phyloP scores from a whole-genome alignment of 257 asterid genomes.

The Scutellaria baicalensis region DNA sequence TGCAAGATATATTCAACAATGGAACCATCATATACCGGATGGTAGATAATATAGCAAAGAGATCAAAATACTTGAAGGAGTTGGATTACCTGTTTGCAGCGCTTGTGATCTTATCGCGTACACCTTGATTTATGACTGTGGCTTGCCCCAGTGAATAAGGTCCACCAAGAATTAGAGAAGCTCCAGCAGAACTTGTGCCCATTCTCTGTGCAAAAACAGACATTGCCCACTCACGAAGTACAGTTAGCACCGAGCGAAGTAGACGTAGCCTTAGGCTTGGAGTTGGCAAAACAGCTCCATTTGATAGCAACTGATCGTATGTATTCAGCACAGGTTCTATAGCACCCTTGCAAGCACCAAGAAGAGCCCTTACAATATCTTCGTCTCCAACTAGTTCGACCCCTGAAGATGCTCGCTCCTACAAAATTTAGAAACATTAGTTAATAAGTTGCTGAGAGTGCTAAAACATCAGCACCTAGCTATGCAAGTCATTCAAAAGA shows the following conservation, averaged over 20 bases:
- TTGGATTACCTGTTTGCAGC: slow-evolving; percentile 67
- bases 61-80: neutral
- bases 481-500: neutral
- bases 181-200: slow-evolving; percentile 79
- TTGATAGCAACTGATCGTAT: slow-evolving; percentile 72
- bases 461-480: neutral
- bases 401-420: slow-evolving; percentile 78
- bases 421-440: slow-evolving; percentile 7
- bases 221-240: slow-evolving; percentile 89
- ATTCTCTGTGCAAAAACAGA: slow-evolving; percentile 59
- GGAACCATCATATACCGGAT: neutral
- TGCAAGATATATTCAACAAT: neutral
- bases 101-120: slow-evolving; percentile 80
- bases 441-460: neutral
- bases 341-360: slow-evolving; percentile 86
- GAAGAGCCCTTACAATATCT: slow-evolving; percentile 82
- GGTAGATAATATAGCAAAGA: neutral
- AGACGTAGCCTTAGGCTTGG: slow-evolving; percentile 70
- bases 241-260: slow-evolving; percentile 70
- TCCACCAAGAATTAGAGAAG: slow-evolving; percentile 81
- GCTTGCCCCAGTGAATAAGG: slow-evolving; percentile 55
- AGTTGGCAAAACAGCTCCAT: slow-evolving; percentile 66
- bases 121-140: slow-evolving; percentile 54
- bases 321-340: slow-evolving; percentile 80
- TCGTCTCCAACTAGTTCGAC: slow-evolving; percentile 83